Evolutionary conservation across 108 stramenopile genomes (phyloP), one percentile per base, ranked within the genome.

Genomic region (Cylindrotheca fusiformis): DNA sequence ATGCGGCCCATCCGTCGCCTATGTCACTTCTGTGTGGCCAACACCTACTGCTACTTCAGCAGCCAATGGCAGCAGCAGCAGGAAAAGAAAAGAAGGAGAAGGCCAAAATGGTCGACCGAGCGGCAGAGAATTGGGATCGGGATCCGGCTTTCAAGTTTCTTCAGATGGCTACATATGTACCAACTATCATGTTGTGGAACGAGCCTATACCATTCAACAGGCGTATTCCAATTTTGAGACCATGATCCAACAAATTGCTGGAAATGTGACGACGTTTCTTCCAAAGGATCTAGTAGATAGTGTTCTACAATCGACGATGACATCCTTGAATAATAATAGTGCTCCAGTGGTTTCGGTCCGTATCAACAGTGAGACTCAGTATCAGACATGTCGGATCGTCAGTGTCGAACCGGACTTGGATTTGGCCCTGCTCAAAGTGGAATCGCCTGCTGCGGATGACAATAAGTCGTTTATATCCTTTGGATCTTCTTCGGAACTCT

Each of bases 401-500:
- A 87, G 88, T 58, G 87, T 93, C 22, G 79, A 91, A 50, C 85
- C 87, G 18, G 89, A 96, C 63, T 75, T 91, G 53, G 96, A 97
- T 65, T 49, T 97, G 19, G 95, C 95, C 0, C 90, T 97, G 4
- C 65, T 97, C 32, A 80, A 75, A 51, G 31, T 51, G 45, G 17
- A 77, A 75, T 28, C 65, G 44, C 30, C 21, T 14, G 49, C 52
- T 21, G 48, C 44, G 31, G 48, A 75, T n/a, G 27, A 54, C 44
- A 25, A 65, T n/a, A 14, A 14, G 6, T 6, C 10, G 10, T 10
- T 41, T 41, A 54, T 77, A 4, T 12, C 57, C 18, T 81, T 80
- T 60, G 91, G 91, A 31, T 71, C 69, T 10, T 87, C 87, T 0
- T 61, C 72, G 8, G 70, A 84, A 52, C 65, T 95, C 29, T 54